Conservation (phyloP, 768 basidiomycete species). For the Pleurotus djamor region DNA sequence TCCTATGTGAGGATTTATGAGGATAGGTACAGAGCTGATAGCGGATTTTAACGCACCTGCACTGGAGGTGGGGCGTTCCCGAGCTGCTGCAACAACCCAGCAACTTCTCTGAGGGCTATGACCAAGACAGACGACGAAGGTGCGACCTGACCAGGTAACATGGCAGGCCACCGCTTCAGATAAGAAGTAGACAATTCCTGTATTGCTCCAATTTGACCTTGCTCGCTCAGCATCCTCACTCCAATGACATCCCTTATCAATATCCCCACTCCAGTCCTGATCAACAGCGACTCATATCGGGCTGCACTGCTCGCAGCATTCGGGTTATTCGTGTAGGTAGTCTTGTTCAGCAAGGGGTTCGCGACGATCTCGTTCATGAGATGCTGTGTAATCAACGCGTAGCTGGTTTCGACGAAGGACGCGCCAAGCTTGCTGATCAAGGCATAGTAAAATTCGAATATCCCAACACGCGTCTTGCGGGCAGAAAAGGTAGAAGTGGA, state of each 20-base stretch:
- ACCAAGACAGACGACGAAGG: slow-evolving; percentile 68
- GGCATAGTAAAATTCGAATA: slow-evolving; percentile 87
- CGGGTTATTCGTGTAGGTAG: not conserved
- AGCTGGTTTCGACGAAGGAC: slow-evolving; percentile 80
- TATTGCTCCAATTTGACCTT: slow-evolving; percentile 90
- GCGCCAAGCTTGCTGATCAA: slow-evolving; percentile 75
- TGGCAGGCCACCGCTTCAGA: slow-evolving; percentile 88
- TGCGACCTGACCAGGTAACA: slow-evolving; percentile 82
- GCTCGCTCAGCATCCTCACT: slow-evolving; percentile 86
- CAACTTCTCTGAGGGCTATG: slow-evolving; percentile 79
- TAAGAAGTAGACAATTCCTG: slow-evolving; percentile 82
- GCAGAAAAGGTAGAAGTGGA: slow-evolving; percentile 20
- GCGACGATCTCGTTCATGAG: slow-evolving; percentile 76
- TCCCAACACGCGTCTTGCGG: slow-evolving; percentile 75
- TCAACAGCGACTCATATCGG: slow-evolving; percentile 73
- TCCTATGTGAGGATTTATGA: slow-evolving; percentile 42
- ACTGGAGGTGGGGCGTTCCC: slow-evolving; percentile 91
- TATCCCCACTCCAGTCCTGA: slow-evolving; percentile 72
- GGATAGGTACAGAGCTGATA: not conserved
- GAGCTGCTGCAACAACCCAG: slow-evolving; percentile 82
- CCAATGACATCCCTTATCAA: slow-evolving; percentile 86
- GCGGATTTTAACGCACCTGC: slow-evolving; percentile 45
- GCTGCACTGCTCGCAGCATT: slow-evolving; percentile 40
- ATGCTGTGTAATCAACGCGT: slow-evolving; percentile 75
- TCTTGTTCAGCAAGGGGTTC: slow-evolving; percentile 24